phyloP scores from a whole-genome alignment of 2,329 filamentous ascomycete genomes.

The Fusarium brachygibbosum region DNA sequence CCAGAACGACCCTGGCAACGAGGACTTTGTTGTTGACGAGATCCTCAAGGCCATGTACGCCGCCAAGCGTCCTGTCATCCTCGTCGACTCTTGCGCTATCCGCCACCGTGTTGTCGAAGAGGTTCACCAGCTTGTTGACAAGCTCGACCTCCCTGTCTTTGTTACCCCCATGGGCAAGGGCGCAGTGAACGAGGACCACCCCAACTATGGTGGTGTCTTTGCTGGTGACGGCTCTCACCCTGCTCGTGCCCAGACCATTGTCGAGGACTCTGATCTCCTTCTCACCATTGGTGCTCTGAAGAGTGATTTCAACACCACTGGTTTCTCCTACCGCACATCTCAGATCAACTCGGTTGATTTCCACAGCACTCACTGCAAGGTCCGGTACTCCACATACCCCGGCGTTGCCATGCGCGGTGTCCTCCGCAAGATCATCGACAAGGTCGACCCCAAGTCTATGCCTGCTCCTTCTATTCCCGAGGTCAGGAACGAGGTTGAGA shows the following conservation, averaged over 20 bases:
- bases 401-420: conserved; percentile 83
- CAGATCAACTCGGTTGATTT: conserved; percentile 85
- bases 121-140: conserved; percentile 78
- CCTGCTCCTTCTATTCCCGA: conserved; percentile 66
- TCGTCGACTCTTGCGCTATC: conserved; percentile 87
- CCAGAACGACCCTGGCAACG: conserved; percentile 76
- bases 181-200: conserved; percentile 80
- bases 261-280: conserved; percentile 79
- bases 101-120: conserved; percentile 80
- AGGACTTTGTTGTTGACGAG: conserved; percentile 86
- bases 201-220: conserved; percentile 87
- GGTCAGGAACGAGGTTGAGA: conserved; percentile 64
- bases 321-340: conserved; percentile 84
- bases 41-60: conserved; percentile 79
- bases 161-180: conserved; percentile 94
- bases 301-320: conserved; percentile 85
- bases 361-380: conserved; percentile 78
- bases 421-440: conserved; percentile 75
- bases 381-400: conserved; percentile 84
- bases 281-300: conserved; percentile 76
- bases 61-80: conserved; percentile 80
- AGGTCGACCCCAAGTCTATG: conserved; percentile 70
- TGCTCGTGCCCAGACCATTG: conserved; percentile 70
- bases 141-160: conserved; percentile 82
- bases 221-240: conserved; percentile 81